Conservation (phyloP, 768 basidiomycete genomes). For the Stropharia rugosoannulata region DNA sequence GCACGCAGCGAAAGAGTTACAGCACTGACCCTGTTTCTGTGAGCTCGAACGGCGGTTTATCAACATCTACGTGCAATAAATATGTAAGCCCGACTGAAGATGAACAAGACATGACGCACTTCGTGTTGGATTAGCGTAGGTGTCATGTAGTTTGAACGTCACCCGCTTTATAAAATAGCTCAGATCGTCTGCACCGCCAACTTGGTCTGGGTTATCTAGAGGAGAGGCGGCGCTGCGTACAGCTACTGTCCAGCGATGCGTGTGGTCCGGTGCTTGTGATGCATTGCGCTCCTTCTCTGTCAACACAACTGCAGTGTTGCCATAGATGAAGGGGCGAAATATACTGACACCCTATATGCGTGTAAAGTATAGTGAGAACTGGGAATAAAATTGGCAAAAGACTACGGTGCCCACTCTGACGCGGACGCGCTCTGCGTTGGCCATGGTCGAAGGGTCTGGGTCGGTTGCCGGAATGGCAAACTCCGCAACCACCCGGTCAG, state of each 20-base stretch:
- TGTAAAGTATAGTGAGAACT: conserved; percentile 9
- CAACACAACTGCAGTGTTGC: conserved; percentile 85
- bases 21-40: conserved; percentile 87
- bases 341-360: conserved; percentile 75
- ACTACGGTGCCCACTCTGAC: conserved; percentile 59
- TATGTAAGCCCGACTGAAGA: conserved; percentile 3
- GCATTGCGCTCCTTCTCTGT: conserved; percentile 67
- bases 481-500: conserved; percentile 41
- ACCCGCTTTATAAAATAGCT: conserved; percentile 94
- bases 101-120: conserved; percentile 49
- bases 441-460: conserved; percentile 36
- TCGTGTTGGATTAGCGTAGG: conserved; percentile 86
- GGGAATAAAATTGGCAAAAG: conserved; percentile 6
- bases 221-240: conserved; percentile 84
- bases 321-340: conserved; percentile 91
- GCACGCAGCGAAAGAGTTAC: background rate
- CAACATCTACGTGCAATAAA: conserved; percentile 57
- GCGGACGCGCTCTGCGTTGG: conserved; percentile 72
- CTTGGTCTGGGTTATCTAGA: conserved; percentile 61
- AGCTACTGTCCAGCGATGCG: conserved; percentile 96
- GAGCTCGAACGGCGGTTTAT: conserved; percentile 92
- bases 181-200: conserved; percentile 90
- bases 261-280: conserved; percentile 68
- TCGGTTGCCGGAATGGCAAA: conserved; percentile 42
- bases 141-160: conserved; percentile 97